Percentiles rank a stretch among this genome's conserved stretches.
phyloP scores from a whole-genome alignment of 768 basidiomycete genomes.

The Tulasnella sp. region DNA sequence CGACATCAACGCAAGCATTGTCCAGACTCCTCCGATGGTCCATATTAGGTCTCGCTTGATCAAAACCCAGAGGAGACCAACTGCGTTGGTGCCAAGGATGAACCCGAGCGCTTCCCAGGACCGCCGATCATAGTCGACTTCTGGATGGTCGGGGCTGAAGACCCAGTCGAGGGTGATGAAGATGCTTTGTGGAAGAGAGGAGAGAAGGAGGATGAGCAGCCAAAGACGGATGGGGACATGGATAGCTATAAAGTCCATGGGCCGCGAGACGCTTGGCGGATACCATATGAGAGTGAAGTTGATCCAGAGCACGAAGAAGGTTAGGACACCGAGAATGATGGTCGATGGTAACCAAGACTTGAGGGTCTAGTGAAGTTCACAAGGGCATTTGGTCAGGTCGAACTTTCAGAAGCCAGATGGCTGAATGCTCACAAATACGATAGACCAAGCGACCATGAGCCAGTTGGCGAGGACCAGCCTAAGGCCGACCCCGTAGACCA shows the following conservation, averaged over 20 bases:
- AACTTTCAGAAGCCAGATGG: not conserved
- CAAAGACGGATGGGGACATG: slow-evolving; percentile 80
- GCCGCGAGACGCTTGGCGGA: slow-evolving; percentile 35
- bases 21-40: slow-evolving; percentile 63
- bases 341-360: slow-evolving; percentile 68
- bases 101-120: slow-evolving; percentile 66
- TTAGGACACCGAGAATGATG: slow-evolving; percentile 56
- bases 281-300: slow-evolving; percentile 69
- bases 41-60: slow-evolving; percentile 60
- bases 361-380: slow-evolving; percentile 46
- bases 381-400: not conserved
- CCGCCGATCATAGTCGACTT: slow-evolving; percentile 42
- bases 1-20: slow-evolving; percentile 53
- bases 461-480: slow-evolving; percentile 69
- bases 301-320: slow-evolving; percentile 63
- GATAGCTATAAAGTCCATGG: slow-evolving; percentile 70
- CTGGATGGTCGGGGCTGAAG: slow-evolving; percentile 40
- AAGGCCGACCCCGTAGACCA: slow-evolving; percentile 71
- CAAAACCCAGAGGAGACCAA: slow-evolving; percentile 43
- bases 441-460: slow-evolving; percentile 68
- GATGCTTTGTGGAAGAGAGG: slow-evolving; percentile 43
- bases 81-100: slow-evolving; percentile 48
- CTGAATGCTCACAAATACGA: slow-evolving; percentile 47
- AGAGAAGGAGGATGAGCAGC: slow-evolving; percentile 50
- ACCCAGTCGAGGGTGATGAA: slow-evolving; percentile 60